These are phyloP conservation scores for Globisporangium nunn DNA, from an alignment of 352 stramenopile species.

Conservation along the genomic window DNA sequence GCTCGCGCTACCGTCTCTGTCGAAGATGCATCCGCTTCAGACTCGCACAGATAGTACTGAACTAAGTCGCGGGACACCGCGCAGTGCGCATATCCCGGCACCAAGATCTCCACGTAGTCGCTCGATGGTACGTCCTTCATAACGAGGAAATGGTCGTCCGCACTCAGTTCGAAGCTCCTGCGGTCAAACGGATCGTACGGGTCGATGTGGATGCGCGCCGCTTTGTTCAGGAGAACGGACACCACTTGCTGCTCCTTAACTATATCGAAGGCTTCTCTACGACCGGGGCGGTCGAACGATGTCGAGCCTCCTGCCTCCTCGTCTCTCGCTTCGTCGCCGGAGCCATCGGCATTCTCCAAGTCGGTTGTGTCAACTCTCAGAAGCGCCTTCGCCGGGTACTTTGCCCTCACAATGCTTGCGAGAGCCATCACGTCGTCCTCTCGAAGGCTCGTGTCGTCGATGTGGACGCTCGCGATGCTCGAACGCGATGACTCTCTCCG, in stretches of 20 bases:
- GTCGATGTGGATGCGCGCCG: constrained; percentile 6
- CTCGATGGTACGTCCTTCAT: constrained; percentile 8
- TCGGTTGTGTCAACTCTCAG: not conserved
- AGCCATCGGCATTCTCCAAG: not conserved
- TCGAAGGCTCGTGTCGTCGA: constrained; percentile 7
- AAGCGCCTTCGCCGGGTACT: constrained; percentile 9
- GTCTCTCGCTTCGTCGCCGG: not conserved
- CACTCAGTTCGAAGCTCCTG: constrained; percentile 1
- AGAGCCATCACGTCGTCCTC: constrained; percentile 7
- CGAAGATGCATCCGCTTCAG: not conserved
- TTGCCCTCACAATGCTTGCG: constrained; percentile 5
- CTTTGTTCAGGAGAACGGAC: constrained; percentile 14
- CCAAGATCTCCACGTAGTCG: constrained; percentile 11
- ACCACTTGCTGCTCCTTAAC: constrained; percentile 1
- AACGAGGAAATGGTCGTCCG: constrained; percentile 16
- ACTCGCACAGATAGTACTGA: constrained; percentile 8
- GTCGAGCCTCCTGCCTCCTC: not conserved
- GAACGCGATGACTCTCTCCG: constrained; percentile 1
- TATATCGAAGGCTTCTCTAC: not conserved
- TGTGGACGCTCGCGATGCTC: constrained; percentile 2
- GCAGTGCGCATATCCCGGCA: constrained; percentile 14
- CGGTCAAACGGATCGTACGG: constrained; percentile 1
- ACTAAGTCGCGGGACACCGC: constrained; percentile 6
- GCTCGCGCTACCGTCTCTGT: not conserved
- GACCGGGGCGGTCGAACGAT: not conserved